Base-by-base conservation (phyloP, 2,329 filamentous ascomycete species). In the Aphanoascus verrucosus region DNA sequence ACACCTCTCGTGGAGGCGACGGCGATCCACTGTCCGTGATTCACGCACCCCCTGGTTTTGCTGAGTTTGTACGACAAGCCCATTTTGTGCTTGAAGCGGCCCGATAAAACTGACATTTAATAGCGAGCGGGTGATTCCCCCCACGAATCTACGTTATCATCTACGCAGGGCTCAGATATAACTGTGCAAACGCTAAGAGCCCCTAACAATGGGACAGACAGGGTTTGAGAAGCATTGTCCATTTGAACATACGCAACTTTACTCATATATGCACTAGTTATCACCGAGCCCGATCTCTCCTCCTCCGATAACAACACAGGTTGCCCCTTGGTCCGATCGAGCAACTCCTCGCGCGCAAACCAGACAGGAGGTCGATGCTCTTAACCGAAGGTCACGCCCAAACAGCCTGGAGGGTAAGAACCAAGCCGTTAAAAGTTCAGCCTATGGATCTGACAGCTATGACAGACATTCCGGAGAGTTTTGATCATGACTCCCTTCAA, bases 341-440 rank as follows among this genome's bases (percentile, higher is more conserved):
- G 79, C 83, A 43, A 95, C 90, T 1, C 90, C 90, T 7, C 82
- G 83, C 60, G 89, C 89, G 2, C 88, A 94, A 64, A 91, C 88
- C 52, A 73, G 88, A 51, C 80, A 88, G 61, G 88, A 94, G 56
- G 79, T 88, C 58, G 79, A 84, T 53, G 74, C 69, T 38, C 64
- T 74, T 20, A 63, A 81, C 28, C 67, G 73, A 54, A 75, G 71
- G 53, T 69, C 71, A 53, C 80, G 84, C 19, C 83, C 80, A n/a
- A 84, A 79, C 61, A 90, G 84, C 65, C 79, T 94, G 53, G 86
- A 90, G 73, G 83, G 88, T 93, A 69, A 62, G 8, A 3, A 6
- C 15, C 11, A 28, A 35, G 12, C 12, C 20, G 11, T 11, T 20
- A 56, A 45, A 57, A 31, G 1, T 42, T 8, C 19, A 31, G 6